These are phyloP conservation scores for Orbilia blumenaviensis DNA, from an alignment of 2,329 filamentous ascomycete species.

Conservation along the genomic window DNA sequence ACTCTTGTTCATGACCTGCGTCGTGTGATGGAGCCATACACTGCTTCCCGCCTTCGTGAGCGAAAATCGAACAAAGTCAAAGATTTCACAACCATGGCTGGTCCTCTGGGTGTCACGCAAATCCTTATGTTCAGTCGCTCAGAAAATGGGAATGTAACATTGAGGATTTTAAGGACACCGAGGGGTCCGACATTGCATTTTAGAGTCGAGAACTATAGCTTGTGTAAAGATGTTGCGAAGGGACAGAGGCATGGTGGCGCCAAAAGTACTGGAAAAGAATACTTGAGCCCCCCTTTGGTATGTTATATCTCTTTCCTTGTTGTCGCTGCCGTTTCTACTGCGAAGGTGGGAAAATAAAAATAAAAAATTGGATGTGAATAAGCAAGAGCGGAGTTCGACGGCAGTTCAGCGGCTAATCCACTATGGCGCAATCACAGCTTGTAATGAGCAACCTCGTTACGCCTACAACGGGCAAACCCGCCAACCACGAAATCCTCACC, in stretches of 20 bases:
- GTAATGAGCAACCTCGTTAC: conserved; percentile 98
- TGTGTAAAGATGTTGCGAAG: conserved; percentile 88
- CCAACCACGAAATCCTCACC: conserved; percentile 89
- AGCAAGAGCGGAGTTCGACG: background rate
- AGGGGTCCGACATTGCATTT: conserved; percentile 94
- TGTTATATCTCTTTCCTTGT: background rate
- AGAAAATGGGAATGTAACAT: conserved; percentile 86
- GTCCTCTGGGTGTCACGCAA: conserved; percentile 90
- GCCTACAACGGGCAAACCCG: conserved; percentile 76
- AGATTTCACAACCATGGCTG: conserved; percentile 95
- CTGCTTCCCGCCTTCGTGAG: conserved; percentile 87
- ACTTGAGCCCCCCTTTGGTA: conserved; percentile 82
- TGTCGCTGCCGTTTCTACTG: no score
- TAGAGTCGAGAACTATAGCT: conserved; percentile 90
- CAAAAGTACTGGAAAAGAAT: conserved; percentile 83
- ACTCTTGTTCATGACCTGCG: conserved; percentile 92
- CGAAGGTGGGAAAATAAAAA: no score
- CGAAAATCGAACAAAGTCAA: conserved; percentile 84
- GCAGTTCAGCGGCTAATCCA: background rate
- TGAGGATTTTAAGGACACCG: conserved; percentile 86
- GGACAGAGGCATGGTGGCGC: conserved; percentile 66
- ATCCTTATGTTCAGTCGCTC: conserved; percentile 92
- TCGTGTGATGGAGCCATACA: conserved; percentile 94
- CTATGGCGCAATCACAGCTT: conserved; percentile 65
- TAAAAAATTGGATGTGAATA: no score